Base-by-base conservation (phyloP, 192 early-diverging fungal genomes). In the Mortierella hygrophila region DNA sequence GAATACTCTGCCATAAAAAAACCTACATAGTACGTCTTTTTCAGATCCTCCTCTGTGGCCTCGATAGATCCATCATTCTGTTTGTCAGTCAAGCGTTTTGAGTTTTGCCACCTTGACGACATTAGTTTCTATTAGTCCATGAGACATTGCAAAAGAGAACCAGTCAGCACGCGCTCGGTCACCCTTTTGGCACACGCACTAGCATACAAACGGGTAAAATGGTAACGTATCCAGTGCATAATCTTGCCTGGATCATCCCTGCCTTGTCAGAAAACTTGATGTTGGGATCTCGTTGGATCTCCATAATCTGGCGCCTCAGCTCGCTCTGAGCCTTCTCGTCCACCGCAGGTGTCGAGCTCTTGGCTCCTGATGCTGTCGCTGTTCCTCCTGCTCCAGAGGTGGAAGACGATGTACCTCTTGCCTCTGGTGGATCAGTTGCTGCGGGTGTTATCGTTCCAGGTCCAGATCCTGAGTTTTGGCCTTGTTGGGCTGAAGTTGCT, bases 231-330 rank as follows among this genome's bases (percentile, higher is more conserved):
- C 6, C 16, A n/a, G 21, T 23, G 38, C 20, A 70, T 29, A 32
- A 15, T 32, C 60, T 65, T 65, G 93, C 94, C 91, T 96, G 96
- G 35, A 96, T 94, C 78, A 89, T 83, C 78, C 89, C 90, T 9
- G 95, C 93, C 78, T 96, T 96, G 49, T 94, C 92, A 32, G 83
- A 82, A 70, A 92, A 82, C n/a, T 82, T 72, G 18, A 95, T 82
- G 18, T 65, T 32, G 29, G 79, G 74, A 68, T 96, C 91, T 44
- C 75, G 49, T 69, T 95, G 95, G 75, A 96, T 96, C 10, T 81
- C 88, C 57, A 94, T 88, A 70, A 96, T 96, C 76, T 91, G 93
- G 46, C 91, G 89, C 40, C 95, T 77, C 68, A 96, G 76, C 49
- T 93, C 78, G 20, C 74, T 84, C 70, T 88, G 88, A 23, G 80